These are phyloP conservation scores for Neurospora sp. DNA, from an alignment of 495 filamentous ascomycete species.

Conservation along the genomic window DNA sequence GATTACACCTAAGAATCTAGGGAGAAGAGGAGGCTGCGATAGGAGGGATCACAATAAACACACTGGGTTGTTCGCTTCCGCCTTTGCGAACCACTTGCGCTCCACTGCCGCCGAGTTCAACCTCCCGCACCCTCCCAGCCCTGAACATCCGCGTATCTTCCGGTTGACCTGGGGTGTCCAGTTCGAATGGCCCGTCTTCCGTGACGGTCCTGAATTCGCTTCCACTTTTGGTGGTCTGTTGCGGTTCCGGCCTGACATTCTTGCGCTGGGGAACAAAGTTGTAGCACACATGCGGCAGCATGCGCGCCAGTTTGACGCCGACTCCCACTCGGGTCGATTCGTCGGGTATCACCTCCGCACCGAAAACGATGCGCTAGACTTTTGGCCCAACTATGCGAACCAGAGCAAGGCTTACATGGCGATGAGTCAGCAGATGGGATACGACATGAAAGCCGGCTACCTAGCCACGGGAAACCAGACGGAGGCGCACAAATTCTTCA, in stretches of 20 bases:
- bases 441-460: slow-evolving; percentile 22
- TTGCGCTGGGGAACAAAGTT: slow-evolving; percentile 21
- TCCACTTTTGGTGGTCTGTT: slow-evolving; percentile 33
- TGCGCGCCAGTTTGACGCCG: slow-evolving; percentile 11
- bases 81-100: slow-evolving; percentile 21
- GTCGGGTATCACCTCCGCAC: slow-evolving; percentile 32
- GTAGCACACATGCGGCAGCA: slow-evolving; percentile 15
- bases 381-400: slow-evolving; percentile 33
- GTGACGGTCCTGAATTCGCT: slow-evolving; percentile 34
- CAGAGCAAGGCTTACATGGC: slow-evolving; percentile 28
- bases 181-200: slow-evolving; percentile 33
- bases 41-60: slow-evolving; percentile 34
- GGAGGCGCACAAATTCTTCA: slow-evolving; percentile 23
- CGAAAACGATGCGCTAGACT: slow-evolving; percentile 29
- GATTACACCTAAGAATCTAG: slow-evolving; percentile 33
- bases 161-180: slow-evolving; percentile 37
- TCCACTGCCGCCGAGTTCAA: slow-evolving; percentile 16
- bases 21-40: slow-evolving; percentile 32
- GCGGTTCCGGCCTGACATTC: slow-evolving; percentile 27
- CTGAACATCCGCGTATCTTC: slow-evolving; percentile 22
- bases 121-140: slow-evolving; percentile 13
- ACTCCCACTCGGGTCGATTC: slow-evolving; percentile 9
- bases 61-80: slow-evolving; percentile 29
- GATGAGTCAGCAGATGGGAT: slow-evolving; percentile 14
- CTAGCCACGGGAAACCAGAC: slow-evolving; percentile 32